Evolutionary conservation across 1,284 basidiomycete genomes (phyloP), one percentile per base, ranked within the genome.

Genomic region (Ustilago crameri): DNA sequence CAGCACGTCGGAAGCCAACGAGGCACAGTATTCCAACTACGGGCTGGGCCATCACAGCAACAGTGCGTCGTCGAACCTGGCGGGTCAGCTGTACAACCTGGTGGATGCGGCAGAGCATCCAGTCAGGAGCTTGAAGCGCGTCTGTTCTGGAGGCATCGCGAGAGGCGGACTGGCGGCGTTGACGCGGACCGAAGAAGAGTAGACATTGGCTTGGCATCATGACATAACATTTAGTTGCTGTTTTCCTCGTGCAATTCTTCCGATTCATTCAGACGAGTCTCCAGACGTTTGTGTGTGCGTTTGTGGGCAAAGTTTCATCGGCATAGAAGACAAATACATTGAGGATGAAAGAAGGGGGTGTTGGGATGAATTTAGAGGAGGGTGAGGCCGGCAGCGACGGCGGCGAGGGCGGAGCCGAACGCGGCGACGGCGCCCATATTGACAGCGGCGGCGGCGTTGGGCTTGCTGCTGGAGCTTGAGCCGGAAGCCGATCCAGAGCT

Each of bases 21-120:
- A 24, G 40, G 40, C 30, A 14, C 51, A 45, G 17, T 52, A 48
- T 18, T 23, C 10, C 22, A 50, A 56, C 27, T 40, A 48, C 22
- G 9, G 45, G 3, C 24, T 48, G 41, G 58, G 51, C 12, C 44
- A 51, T 14, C 44, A 53, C 7, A 27, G 58, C n/a, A 43, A 17
- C 12, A 55, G 40, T 22, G 35, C 59, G 0, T 42, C 52, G 20
- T 54, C 60, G 34, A 66, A 59, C 22, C 41, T 71, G 22, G 70
- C 65, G 0, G 62, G 62, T n/a, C 66, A 66, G 49, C 55, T 75
- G 41, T 61, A 64, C 43, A 60, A 58, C 15, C 20, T 75, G 18
- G 74, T 73, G 17, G 74, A 73, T 51, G 74, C 64, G 15, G 73
- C 74, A 37, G 74, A 76, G 46, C 68, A 74, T 56, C 74, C 74